A percentile compares a stretch with the other conserved stretches of the same genome.
Evolutionary conservation across 1,139 yeast genomes (phyloP).

Genomic region (Blastobotrys aristatus): DNA sequence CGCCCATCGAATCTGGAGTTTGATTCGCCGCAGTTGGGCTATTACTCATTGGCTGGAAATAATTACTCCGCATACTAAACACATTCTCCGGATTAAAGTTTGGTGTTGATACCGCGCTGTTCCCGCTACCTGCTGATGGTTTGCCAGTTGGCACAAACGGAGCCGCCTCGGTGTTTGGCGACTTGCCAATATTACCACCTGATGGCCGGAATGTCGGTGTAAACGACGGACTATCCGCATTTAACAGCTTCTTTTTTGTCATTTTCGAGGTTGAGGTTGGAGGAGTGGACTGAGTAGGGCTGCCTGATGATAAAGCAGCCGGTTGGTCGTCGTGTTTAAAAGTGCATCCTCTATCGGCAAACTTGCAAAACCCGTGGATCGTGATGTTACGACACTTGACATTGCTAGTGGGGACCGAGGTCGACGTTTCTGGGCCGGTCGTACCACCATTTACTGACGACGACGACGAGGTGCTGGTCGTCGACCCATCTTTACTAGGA

Average conservation of each 20-base stretch:
- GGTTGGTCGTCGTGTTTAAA: slow-evolving; percentile 53
- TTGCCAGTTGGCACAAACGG: slow-evolving; percentile 21
- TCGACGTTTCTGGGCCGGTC: slow-evolving; percentile 1
- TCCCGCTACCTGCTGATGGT: too few species aligned
- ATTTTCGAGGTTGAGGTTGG: neutral
- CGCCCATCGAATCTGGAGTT: neutral
- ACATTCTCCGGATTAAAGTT: slow-evolving; percentile 22
- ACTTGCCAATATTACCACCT: neutral
- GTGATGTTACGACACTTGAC: slow-evolving; percentile 81
- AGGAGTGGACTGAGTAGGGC: neutral
- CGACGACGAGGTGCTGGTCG: neutral
- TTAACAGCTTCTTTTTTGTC: slow-evolving; percentile 43
- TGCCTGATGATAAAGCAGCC: neutral
- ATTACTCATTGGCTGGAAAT: neutral
- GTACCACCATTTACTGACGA: neutral
- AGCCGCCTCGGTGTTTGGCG: slow-evolving; percentile 17
- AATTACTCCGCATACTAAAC: slow-evolving; percentile 19
- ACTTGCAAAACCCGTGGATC: slow-evolving; percentile 86
- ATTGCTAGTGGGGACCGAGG: slow-evolving; percentile 41
- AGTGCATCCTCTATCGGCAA: slow-evolving; percentile 83
- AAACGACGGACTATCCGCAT: slow-evolving; percentile 61
- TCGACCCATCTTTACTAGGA: neutral
- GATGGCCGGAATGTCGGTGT: slow-evolving; percentile 40
- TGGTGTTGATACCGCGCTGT: neutral
- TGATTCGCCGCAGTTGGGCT: neutral